phyloP scores from a whole-genome alignment of 768 basidiomycete genomes.

The Lactarius quietus region DNA sequence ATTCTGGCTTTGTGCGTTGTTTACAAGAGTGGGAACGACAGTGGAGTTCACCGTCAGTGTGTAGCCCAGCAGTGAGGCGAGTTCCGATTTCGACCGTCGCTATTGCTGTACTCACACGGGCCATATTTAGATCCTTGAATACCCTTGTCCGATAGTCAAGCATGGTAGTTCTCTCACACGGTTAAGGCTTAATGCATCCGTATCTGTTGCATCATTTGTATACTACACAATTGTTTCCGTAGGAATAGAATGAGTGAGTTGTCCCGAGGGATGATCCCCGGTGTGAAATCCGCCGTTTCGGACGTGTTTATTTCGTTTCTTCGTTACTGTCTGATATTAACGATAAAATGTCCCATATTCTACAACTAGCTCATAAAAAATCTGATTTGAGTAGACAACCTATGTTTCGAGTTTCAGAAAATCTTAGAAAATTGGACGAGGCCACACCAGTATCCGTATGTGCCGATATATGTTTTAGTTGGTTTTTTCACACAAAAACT shows the following conservation, averaged over 20 bases:
- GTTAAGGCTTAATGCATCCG: neutral
- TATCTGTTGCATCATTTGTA: conserved; percentile 15
- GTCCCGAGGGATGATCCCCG: neutral
- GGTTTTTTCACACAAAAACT: too few species aligned
- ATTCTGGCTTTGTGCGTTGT: conserved; percentile 61
- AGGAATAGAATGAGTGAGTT: neutral
- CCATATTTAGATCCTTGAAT: conserved; percentile 9
- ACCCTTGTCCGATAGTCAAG: conserved; percentile 16
- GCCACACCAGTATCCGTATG: too few species aligned
- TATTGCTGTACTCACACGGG: neutral
- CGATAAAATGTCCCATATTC: too few species aligned
- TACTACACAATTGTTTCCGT: neutral
- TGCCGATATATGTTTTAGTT: too few species aligned
- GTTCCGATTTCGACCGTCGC: neutral
- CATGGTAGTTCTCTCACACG: conserved; percentile 1
- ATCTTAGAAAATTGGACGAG: too few species aligned
- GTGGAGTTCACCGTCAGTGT: conserved; percentile 14
- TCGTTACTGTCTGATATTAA: too few species aligned
- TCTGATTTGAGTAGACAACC: too few species aligned
- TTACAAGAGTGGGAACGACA: conserved; percentile 26
- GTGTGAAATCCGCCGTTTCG: too few species aligned
- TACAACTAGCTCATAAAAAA: too few species aligned
- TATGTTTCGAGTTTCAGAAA: too few species aligned
- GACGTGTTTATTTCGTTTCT: too few species aligned
- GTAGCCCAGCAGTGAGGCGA: conserved; percentile 15